Conservation (phyloP, 108 stramenopile genomes). For the Stephanodiscus triporus region DNA sequence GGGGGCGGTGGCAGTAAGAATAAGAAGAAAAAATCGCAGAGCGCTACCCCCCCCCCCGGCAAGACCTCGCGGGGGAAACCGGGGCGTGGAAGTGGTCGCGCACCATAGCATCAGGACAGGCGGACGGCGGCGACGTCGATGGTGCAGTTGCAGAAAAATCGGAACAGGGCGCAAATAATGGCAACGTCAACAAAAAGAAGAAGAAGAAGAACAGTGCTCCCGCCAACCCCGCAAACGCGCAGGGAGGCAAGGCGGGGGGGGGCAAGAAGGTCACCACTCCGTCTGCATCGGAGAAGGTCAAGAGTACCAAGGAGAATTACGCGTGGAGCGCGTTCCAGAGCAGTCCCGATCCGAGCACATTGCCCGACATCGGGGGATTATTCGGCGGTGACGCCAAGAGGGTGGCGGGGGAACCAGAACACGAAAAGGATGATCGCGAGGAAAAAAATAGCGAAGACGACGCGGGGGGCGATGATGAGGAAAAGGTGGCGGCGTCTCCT, state of each 20-base stretch:
- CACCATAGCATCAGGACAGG: neutral
- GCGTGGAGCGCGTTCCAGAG: slow-evolving; percentile 89
- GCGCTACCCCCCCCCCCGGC: neutral
- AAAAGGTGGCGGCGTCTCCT: no score
- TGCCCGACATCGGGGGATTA: slow-evolving; percentile 55
- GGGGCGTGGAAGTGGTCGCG: neutral
- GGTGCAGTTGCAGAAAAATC: neutral
- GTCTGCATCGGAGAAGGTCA: neutral
- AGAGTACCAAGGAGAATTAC: slow-evolving; percentile 51
- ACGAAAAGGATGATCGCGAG: neutral
- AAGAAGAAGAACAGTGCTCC: slow-evolving; percentile 28
- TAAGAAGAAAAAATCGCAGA: neutral
- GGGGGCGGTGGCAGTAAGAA: neutral
- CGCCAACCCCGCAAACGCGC: no score
- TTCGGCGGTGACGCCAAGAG: slow-evolving; percentile 10
- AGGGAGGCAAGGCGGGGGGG: slow-evolving; percentile 11
- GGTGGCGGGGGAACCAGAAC: neutral
- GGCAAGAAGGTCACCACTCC: slow-evolving; percentile 1
- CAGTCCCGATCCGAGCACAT: slow-evolving; percentile 74
- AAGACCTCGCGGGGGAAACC: slow-evolving; percentile 12
- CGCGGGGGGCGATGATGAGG: slow-evolving; percentile 1
- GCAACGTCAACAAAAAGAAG: slow-evolving; percentile 2
- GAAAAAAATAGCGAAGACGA: slow-evolving; percentile 10
- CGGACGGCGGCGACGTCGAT: neutral
- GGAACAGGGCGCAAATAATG: neutral